Base-by-base conservation (phyloP, 2,329 filamentous ascomycete genomes). In the Cercospora janseana region DNA sequence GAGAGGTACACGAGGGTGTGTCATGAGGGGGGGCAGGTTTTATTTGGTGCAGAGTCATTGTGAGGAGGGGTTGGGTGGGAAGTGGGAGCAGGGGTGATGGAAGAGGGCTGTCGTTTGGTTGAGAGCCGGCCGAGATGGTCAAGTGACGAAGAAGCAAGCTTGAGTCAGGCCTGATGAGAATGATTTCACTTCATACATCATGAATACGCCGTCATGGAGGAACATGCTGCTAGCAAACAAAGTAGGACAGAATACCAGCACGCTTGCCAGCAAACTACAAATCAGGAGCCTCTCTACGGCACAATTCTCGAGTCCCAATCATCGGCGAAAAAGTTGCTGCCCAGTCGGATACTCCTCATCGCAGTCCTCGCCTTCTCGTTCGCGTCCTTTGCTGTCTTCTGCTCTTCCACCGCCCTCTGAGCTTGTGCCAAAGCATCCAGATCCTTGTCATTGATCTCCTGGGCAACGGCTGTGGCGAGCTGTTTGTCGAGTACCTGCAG, bases 401-500 rank as follows among this genome's bases (percentile, higher is more conserved):
- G 51, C 55, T 62, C 59, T 6, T 37, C 21, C 10, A 62, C 62
- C 13, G 60, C 55, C 31, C 61, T 63, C 63, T 75, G 72, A 23
- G 61, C 60, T 6, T 61, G 62, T 1, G 58, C 58, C 45, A 75
- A 51, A 23, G 63, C 52, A 2, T 67, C 64, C 15, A 75, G 45
- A 18, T 70, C 63, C 32, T 49, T 55, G 21, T 64, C 59, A 12
- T 69, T 52, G 9, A 74, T 59, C n/a, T 72, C 67, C 4, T 47
- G 46, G 51, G 62, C 66, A 1, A 68, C 69, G 18, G 64, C 63
- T 3, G 58, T 46, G 1, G 66, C 69, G 9, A 76, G 64, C 59
- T 75, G 69, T 23, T 65, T 58, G 47, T 74, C 70, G 2, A 76
- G 60, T 26, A 67, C 64, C 4, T 60, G 54, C 21, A 75, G 46